Conservation (phyloP, 108 stramenopile genomes). For the Phaeodactylum tricornutum region DNA sequence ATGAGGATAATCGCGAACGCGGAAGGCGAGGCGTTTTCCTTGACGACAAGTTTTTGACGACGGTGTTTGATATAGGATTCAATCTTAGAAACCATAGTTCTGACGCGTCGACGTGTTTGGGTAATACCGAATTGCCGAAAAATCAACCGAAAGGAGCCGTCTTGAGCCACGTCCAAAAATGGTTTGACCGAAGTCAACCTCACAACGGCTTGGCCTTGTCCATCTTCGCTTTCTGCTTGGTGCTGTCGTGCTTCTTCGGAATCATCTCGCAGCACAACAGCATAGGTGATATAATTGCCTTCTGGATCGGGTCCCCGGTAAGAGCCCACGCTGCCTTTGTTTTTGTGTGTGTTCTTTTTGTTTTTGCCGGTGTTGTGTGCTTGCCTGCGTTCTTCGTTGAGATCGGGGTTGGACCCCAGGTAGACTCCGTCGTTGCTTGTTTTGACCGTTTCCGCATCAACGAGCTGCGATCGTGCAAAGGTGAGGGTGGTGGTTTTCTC, state of each 20-base stretch:
- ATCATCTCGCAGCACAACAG: constrained; percentile 17
- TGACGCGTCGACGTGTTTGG: constrained; percentile 43
- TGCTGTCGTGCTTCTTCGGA: constrained; percentile 10
- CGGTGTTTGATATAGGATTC: constrained; percentile 53
- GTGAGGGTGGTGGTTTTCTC: constrained; percentile 4
- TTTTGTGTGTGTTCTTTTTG: constrained; percentile 27
- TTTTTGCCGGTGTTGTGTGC: constrained; percentile 8
- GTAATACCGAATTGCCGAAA: constrained; percentile 44
- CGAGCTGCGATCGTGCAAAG: constrained; percentile 46
- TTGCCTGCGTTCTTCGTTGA: constrained; percentile 26
- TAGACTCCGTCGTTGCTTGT: constrained; percentile 30
- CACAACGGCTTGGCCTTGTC: constrained; percentile 6
- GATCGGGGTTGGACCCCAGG: constrained; percentile 11
- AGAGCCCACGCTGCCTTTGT: constrained; percentile 19
- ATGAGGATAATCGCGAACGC: constrained; percentile 57
- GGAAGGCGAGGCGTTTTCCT: constrained; percentile 43
- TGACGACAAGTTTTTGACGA: constrained; percentile 45
- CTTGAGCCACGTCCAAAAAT: background rate
- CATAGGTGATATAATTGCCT: constrained; percentile 52
- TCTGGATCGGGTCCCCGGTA: constrained; percentile 54
- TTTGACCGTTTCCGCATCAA: constrained; percentile 43
- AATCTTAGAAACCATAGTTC: constrained; percentile 45
- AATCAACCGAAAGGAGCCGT: background rate
- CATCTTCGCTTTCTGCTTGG: constrained; percentile 1
- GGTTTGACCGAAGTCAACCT: background rate